phyloP scores from a whole-genome alignment of 768 basidiomycete species.

The Fomitopsis serialis region DNA sequence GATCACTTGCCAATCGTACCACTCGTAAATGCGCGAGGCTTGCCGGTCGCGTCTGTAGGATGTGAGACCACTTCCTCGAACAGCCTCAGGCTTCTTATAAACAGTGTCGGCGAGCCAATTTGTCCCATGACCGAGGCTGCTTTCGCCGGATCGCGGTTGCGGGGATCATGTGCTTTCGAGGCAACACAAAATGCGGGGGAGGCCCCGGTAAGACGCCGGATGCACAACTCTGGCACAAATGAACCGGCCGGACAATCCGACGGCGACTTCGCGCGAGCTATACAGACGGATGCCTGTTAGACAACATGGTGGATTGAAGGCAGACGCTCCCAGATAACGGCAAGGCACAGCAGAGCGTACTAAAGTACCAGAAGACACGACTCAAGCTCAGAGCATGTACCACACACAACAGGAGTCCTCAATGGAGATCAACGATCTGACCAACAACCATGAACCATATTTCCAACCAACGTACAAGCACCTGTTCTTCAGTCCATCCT shows the following conservation, averaged over 20 bases:
- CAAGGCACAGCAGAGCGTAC: no score
- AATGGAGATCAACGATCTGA: conserved; percentile 48
- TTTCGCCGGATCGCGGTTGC: background rate
- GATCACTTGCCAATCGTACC: conserved; percentile 16
- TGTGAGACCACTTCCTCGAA: background rate
- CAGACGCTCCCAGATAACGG: no score
- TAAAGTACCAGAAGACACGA: no score
- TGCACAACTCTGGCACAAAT: no score
- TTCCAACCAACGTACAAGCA: conserved; percentile 52
- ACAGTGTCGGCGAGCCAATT: background rate
- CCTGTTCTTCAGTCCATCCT: conserved; percentile 26
- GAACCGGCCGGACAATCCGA: background rate
- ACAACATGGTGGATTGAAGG: no score
- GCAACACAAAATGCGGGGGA: background rate
- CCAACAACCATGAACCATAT: conserved; percentile 77
- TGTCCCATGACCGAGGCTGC: conserved; percentile 1
- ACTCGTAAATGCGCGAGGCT: conserved; percentile 4
- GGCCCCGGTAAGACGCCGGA: no score
- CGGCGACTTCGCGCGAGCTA: background rate
- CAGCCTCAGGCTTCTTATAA: background rate
- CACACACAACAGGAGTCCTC: background rate
- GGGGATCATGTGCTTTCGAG: background rate
- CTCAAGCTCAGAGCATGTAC: no score
- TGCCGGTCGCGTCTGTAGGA: background rate
- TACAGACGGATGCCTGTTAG: no score